phyloP scores from a whole-genome alignment of 805 yeast genomes.

The Wickerhamomyces tratensis region DNA sequence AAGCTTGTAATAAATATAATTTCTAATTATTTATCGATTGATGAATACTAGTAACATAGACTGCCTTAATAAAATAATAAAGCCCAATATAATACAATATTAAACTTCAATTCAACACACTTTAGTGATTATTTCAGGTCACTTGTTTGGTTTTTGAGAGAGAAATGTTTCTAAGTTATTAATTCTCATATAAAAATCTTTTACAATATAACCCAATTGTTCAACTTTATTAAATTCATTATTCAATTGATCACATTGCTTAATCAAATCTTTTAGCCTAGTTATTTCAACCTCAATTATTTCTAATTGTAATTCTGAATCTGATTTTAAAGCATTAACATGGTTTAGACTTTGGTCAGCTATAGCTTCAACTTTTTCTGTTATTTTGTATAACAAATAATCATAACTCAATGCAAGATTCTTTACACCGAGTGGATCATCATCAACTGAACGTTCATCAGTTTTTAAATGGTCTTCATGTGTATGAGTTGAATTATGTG shows the following conservation, averaged over 20 bases:
- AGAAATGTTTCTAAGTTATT: background rate
- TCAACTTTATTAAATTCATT: slow-evolving; percentile 37
- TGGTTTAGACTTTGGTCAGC: slow-evolving; percentile 30
- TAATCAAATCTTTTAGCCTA: slow-evolving; percentile 28
- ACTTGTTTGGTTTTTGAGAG: too few relatives aligned
- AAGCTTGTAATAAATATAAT: too few relatives aligned
- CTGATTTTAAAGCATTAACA: slow-evolving; percentile 16
- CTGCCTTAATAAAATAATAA: too few relatives aligned
- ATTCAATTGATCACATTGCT: slow-evolving; percentile 41
- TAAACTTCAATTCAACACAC: too few relatives aligned
- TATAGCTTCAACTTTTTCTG: slow-evolving; percentile 40
- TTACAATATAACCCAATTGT: slow-evolving; percentile 32
- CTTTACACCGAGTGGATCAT: slow-evolving; percentile 57
- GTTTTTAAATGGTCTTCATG: background rate
- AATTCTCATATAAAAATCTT: background rate
- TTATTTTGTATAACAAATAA: slow-evolving; percentile 52
- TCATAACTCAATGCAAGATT: slow-evolving; percentile 55
- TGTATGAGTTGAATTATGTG: background rate
- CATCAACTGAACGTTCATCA: slow-evolving; percentile 19
- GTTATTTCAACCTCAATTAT: slow-evolving; percentile 31
- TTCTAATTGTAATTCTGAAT: slow-evolving; percentile 11
- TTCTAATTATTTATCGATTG: too few relatives aligned
- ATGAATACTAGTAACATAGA: too few relatives aligned
- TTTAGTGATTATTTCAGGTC: too few relatives aligned
- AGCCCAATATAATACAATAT: too few relatives aligned